These are phyloP conservation scores for Cladosporium sp. DNA, from an alignment of 2,329 filamentous ascomycete genomes.

Conservation along the genomic window DNA sequence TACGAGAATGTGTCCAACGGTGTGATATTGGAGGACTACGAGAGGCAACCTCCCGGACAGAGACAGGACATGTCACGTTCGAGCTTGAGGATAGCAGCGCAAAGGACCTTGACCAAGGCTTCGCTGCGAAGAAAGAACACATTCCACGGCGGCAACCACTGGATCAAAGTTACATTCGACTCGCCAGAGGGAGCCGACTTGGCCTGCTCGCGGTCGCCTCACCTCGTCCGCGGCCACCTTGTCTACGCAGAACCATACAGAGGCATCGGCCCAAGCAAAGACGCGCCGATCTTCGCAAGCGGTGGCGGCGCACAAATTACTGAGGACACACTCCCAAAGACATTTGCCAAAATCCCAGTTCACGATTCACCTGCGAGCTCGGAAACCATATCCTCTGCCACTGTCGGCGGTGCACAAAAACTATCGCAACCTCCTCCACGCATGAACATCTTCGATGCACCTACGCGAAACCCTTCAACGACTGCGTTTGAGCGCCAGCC, in stretches of 20 bases:
- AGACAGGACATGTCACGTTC: slow-evolving; percentile 70
- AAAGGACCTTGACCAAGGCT: slow-evolving; percentile 66
- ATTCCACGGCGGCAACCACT: slow-evolving; percentile 82
- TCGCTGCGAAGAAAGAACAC: slow-evolving; percentile 79
- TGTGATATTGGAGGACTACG: slow-evolving; percentile 88
- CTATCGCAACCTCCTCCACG: slow-evolving; percentile 11
- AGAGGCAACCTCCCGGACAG: slow-evolving; percentile 75
- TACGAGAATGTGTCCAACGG: slow-evolving; percentile 82
- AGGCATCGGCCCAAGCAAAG: slow-evolving; percentile 47
- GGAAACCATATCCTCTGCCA: slow-evolving; percentile 18
- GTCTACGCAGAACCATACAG: slow-evolving; percentile 53
- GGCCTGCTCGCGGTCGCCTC: slow-evolving; percentile 51
- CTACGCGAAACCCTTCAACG: slow-evolving; percentile 13
- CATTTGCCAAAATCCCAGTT: slow-evolving; percentile 38
- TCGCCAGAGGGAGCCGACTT: slow-evolving; percentile 51
- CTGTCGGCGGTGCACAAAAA: slow-evolving; percentile 13
- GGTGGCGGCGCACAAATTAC: slow-evolving; percentile 38
- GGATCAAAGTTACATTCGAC: slow-evolving; percentile 68
- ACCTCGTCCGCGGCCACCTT: slow-evolving; percentile 50
- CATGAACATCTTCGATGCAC: slow-evolving; percentile 5
- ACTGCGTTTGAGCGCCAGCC: slow-evolving; percentile 15
- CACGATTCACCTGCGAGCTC: slow-evolving; percentile 41
- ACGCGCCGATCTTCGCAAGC: slow-evolving; percentile 46
- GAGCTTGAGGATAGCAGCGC: slow-evolving; percentile 69
- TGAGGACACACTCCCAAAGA: slow-evolving; percentile 31